These are phyloP conservation scores for Thielaviopsis euricoi DNA, from an alignment of 2,329 filamentous ascomycete genomes.

Conservation along the genomic window DNA sequence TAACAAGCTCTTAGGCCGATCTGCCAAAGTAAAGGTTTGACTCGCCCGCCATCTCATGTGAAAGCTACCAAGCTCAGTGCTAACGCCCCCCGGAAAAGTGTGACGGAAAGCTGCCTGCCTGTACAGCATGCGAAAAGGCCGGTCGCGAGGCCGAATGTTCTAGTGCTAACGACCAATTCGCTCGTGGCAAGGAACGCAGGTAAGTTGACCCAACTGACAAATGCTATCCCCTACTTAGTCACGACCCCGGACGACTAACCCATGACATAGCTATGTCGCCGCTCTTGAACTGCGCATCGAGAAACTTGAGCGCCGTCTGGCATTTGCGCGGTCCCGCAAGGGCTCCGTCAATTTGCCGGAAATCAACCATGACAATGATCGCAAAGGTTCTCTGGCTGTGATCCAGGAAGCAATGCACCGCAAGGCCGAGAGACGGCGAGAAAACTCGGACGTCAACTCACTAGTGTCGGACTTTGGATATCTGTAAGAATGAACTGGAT, in stretches of 20 bases:
- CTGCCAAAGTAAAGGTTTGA: slow-evolving; percentile 75
- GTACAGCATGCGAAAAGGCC: slow-evolving; percentile 85
- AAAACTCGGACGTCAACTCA: slow-evolving; percentile 78
- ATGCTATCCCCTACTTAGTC: background rate
- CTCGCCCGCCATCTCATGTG: slow-evolving; percentile 3
- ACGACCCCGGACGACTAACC: slow-evolving; percentile 6
- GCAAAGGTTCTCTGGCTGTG: slow-evolving; percentile 45
- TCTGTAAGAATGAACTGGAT: slow-evolving; percentile 36
- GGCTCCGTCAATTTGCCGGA: slow-evolving; percentile 44
- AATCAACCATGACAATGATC: slow-evolving; percentile 26
- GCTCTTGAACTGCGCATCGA: slow-evolving; percentile 86
- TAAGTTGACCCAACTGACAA: slow-evolving; percentile 18
- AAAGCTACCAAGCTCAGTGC: background rate
- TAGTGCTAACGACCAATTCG: slow-evolving; percentile 89
- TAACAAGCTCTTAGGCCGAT: slow-evolving; percentile 37
- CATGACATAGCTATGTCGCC: slow-evolving; percentile 57
- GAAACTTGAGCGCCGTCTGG: slow-evolving; percentile 64
- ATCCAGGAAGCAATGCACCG: slow-evolving; percentile 48
- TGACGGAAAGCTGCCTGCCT: slow-evolving; percentile 88
- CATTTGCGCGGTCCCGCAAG: slow-evolving; percentile 53
- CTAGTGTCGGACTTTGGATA: slow-evolving; percentile 89
- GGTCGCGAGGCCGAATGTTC: slow-evolving; percentile 78
- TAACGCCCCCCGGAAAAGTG: slow-evolving; percentile 39
- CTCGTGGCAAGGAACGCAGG: slow-evolving; percentile 86
- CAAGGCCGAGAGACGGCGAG: slow-evolving; percentile 46